Percentiles rank a stretch among this genome's conserved stretches.
These are phyloP conservation scores for Lagenidium giganteum DNA, from an alignment of 352 stramenopile genomes.

Conservation along the genomic window DNA sequence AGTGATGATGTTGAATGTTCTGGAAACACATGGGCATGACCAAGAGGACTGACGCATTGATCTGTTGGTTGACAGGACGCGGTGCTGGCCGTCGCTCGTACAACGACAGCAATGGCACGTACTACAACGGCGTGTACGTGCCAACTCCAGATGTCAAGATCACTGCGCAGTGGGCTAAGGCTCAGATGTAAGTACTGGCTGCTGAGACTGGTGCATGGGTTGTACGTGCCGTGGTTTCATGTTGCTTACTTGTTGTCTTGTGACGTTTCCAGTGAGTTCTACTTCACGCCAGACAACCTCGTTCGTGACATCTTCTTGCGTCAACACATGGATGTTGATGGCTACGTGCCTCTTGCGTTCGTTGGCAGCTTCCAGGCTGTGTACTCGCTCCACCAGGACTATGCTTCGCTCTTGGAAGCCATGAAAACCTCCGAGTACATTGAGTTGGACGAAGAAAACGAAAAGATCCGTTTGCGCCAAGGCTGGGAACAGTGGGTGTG, in stretches of 20 bases:
- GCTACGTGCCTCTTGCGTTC: conserved; percentile 86
- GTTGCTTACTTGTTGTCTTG: conserved; percentile 2
- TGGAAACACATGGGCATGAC: no score
- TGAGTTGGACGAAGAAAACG: conserved; percentile 85
- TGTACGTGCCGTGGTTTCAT: background rate
- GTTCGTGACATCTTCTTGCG: conserved; percentile 82
- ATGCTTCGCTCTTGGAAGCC: conserved; percentile 66
- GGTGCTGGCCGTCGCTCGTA: conserved; percentile 34
- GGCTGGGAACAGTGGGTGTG: conserved; percentile 89
- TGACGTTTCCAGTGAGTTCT: conserved; percentile 63
- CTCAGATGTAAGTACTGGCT: conserved; percentile 63
- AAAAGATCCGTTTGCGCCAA: conserved; percentile 84
- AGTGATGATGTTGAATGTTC: no score
- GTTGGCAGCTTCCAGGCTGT: conserved; percentile 88
- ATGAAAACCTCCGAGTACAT: conserved; percentile 61
- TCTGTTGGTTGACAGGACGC: no score
- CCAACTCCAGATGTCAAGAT: conserved; percentile 59
- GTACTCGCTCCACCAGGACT: conserved; percentile 82
- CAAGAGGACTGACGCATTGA: no score
- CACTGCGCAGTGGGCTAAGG: conserved; percentile 77
- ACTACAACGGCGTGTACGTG: conserved; percentile 79
- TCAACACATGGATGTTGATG: conserved; percentile 85
- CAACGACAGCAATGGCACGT: conserved; percentile 52
- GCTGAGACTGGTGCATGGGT: background rate
- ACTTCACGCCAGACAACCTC: conserved; percentile 81